These are phyloP conservation scores for Leptographium flavum DNA, from an alignment of 2,329 filamentous ascomycete genomes.

Conservation along the genomic window DNA sequence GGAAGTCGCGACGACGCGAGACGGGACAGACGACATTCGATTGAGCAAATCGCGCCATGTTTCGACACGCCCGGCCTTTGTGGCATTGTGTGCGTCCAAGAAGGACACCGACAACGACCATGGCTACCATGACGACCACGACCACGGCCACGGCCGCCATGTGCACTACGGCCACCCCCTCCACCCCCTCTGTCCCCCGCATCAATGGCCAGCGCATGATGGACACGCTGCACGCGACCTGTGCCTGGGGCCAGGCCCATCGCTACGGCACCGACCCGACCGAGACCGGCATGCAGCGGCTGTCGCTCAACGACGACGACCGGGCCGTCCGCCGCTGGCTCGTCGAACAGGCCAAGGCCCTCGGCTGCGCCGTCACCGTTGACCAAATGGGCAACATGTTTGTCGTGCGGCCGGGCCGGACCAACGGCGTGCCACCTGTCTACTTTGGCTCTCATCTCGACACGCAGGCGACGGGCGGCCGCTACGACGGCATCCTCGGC, in stretches of 20 bases:
- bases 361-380: conserved; percentile 53
- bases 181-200: too few relatives aligned
- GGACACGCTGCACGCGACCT: conserved; percentile 10
- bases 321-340: conserved; percentile 67
- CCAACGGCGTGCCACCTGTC: conserved; percentile 46
- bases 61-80: too few relatives aligned
- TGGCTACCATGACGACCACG: background rate
- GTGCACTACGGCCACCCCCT: background rate
- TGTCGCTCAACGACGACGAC: conserved; percentile 58
- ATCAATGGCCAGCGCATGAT: conserved; percentile 11
- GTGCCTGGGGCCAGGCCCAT: conserved; percentile 11
- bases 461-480: conserved; percentile 47
- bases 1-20: background rate
- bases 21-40: too few relatives aligned
- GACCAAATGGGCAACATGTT: conserved; percentile 77
- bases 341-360: conserved; percentile 40
- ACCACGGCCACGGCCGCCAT: background rate
- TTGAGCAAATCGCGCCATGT: too few relatives aligned
- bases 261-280: conserved; percentile 10
- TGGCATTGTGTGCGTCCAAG: too few relatives aligned
- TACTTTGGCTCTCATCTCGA: conserved; percentile 59
- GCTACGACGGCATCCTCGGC: conserved; percentile 68
- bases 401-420: conserved; percentile 54
- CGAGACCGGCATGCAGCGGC: conserved; percentile 64
- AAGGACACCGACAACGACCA: background rate